Percentiles rank a stretch among this genome's conserved stretches.
Conservation (phyloP, 306 rosid species). For the Castanopsis chinensis region DNA sequence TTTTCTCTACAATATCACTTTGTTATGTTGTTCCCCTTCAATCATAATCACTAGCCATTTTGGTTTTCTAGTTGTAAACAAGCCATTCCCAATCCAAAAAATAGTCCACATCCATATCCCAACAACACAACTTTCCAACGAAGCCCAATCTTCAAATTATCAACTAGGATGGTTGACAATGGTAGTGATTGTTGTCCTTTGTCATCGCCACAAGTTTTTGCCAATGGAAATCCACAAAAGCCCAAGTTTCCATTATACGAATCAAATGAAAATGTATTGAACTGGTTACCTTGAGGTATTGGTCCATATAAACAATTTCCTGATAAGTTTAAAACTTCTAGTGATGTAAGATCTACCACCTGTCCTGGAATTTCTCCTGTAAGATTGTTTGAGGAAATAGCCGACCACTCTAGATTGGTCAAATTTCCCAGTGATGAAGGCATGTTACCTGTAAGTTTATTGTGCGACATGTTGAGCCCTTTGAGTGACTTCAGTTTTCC, state of each 20-base stretch:
- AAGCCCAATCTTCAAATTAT: not conserved
- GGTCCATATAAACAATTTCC: not conserved
- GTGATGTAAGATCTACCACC: not conserved
- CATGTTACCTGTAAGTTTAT: not conserved
- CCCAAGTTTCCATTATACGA: not conserved
- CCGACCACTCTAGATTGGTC: not conserved
- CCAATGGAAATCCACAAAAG: not conserved
- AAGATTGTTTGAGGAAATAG: no score
- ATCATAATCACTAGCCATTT: no score
- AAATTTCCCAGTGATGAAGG: not conserved
- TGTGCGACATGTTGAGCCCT: not conserved
- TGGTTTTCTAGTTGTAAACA: not conserved
- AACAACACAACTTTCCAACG: not conserved
- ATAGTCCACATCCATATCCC: not conserved
- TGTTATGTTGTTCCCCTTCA: no score
- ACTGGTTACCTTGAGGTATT: not conserved
- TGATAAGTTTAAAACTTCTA: not conserved
- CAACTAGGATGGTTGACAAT: not conserved
- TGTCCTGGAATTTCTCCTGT: not conserved
- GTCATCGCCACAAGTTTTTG: not conserved
- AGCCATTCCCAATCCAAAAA: not conserved
- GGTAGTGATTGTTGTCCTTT: not conserved
- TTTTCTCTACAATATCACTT: no score
- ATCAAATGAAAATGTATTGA: not conserved
- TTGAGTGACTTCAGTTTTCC: no score